phyloP scores from a whole-genome alignment of 129 eudicot species.

The Flaveria ramosissima region DNA sequence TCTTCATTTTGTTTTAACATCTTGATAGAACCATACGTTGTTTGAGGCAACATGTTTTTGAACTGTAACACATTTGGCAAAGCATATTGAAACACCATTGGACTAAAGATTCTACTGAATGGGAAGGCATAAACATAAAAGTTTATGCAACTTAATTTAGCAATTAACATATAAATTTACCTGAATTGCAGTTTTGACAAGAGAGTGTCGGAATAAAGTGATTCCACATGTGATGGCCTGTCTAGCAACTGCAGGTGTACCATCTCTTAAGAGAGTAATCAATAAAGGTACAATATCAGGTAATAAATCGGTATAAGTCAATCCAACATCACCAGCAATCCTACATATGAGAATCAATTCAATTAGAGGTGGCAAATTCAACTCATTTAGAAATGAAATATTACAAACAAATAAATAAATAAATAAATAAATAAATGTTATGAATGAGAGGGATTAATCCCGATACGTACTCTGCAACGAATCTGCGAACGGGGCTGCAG shows the following conservation, averaged over 20 bases:
- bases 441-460: neutral
- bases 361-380: constrained; percentile 11
- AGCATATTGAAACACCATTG: neutral
- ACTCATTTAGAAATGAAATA: neutral
- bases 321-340: constrained; percentile 83
- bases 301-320: constrained; percentile 57
- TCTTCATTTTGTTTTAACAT: neutral
- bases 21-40: neutral
- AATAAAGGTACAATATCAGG: constrained; percentile 76
- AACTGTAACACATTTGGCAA: neutral
- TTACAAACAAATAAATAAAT: too few relatives aligned
- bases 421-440: neutral
- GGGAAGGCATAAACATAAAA: neutral
- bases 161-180: constrained; percentile 35
- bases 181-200: constrained; percentile 68
- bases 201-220: constrained; percentile 59
- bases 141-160: neutral
- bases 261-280: constrained; percentile 65
- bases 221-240: constrained; percentile 75
- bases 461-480: constrained; percentile 54
- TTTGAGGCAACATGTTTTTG: constrained; percentile 1
- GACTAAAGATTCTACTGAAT: neutral
- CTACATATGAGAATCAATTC: constrained; percentile 40
- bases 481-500: constrained; percentile 83
- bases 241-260: constrained; percentile 91